Percentiles rank a stretch among this genome's conserved stretches.
phyloP scores from a whole-genome alignment of 805 yeast species.

The Zygosaccharomyces pseudorouxii region DNA sequence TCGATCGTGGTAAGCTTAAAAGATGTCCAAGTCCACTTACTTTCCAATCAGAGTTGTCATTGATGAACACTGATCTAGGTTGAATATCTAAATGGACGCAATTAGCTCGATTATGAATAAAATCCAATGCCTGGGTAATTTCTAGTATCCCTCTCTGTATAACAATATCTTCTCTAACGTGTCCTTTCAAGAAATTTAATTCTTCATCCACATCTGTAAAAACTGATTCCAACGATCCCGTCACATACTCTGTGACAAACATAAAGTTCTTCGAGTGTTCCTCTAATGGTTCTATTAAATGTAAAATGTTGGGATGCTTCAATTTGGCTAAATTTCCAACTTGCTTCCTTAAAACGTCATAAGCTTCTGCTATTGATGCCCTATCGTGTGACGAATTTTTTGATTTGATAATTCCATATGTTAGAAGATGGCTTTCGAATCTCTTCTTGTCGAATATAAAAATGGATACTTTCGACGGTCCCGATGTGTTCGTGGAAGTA shows the following conservation, averaged over 20 bases:
- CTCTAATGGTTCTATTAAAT: slow-evolving; percentile 84
- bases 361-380: slow-evolving; percentile 53
- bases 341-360: slow-evolving; percentile 60
- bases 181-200: slow-evolving; percentile 33
- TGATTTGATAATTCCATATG: slow-evolving; percentile 46
- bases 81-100: slow-evolving; percentile 72
- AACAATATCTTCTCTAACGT: slow-evolving; percentile 62
- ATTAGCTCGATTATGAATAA: slow-evolving; percentile 72
- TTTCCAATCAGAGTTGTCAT: slow-evolving; percentile 91
- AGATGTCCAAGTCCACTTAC: slow-evolving; percentile 66
- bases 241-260: slow-evolving; percentile 82
- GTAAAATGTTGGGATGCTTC: slow-evolving; percentile 84
- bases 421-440: slow-evolving; percentile 51
- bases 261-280: slow-evolving; percentile 71
- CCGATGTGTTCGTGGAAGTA: slow-evolving; percentile 40
- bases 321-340: slow-evolving; percentile 69
- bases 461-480: slow-evolving; percentile 57
- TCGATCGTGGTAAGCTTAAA: slow-evolving; percentile 44
- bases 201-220: slow-evolving; percentile 34
- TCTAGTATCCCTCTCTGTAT: slow-evolving; percentile 82
- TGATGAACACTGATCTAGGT: slow-evolving; percentile 73
- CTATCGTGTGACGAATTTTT: slow-evolving; percentile 40
- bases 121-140: slow-evolving; percentile 69
- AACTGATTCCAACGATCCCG: slow-evolving; percentile 47
- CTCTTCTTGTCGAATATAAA: slow-evolving; percentile 81